Evolutionary conservation across 2,329 filamentous ascomycete species (phyloP).

Genomic region (Beauveria rudraprayagi): DNA sequence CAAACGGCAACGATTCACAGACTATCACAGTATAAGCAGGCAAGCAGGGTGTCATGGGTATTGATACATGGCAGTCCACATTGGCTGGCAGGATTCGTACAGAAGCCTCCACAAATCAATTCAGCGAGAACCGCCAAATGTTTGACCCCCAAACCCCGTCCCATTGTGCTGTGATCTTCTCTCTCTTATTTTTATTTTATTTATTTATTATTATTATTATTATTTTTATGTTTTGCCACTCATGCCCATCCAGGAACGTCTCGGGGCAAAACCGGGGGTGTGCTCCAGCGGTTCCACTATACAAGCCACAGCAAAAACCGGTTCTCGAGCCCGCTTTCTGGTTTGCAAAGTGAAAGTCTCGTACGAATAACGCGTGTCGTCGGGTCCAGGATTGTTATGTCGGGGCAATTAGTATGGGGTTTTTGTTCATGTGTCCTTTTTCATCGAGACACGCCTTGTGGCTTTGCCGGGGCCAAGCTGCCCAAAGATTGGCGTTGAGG

Average conservation of each 20-base stretch:
- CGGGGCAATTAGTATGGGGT: neutral
- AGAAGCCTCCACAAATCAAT: neutral
- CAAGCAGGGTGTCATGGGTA: constrained; percentile 1
- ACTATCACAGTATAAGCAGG: neutral
- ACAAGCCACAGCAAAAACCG: constrained; percentile 8
- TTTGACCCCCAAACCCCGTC: neutral
- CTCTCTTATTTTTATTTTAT: too few relatives aligned
- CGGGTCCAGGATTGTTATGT: too few relatives aligned
- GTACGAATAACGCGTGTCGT: neutral
- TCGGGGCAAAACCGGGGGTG: constrained; percentile 1
- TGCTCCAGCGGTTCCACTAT: neutral
- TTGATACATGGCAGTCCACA: neutral
- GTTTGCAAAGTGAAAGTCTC: neutral
- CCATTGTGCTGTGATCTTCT: neutral
- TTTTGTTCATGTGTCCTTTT: neutral
- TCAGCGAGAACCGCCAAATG: neutral
- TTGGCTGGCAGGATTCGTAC: neutral
- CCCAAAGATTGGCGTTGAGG: neutral
- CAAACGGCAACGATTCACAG: too few relatives aligned
- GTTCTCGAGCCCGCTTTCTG: neutral
- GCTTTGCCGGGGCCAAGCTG: neutral
- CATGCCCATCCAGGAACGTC: constrained; percentile 1
- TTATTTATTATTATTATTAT: too few relatives aligned
- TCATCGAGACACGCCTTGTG: neutral
- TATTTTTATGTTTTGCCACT: constrained; percentile 2